Conservation (phyloP, 1,284 basidiomycete species). For the Apiotrichum gracile region DNA sequence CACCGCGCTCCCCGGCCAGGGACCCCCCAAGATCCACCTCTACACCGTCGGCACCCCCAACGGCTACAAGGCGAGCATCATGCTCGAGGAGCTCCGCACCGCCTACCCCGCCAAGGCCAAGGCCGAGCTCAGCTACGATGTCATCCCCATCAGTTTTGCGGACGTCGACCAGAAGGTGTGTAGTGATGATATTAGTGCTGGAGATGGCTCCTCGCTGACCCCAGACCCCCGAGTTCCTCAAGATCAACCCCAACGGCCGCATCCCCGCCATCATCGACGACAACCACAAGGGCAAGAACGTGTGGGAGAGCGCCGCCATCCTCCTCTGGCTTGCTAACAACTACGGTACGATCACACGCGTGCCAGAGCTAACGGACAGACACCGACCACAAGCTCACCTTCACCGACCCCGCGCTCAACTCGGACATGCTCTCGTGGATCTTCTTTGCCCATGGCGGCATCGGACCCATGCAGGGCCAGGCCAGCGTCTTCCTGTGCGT, state of each 20-base stretch:
- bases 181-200: neutral
- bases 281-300: constrained; percentile 50
- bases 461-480: constrained; percentile 44
- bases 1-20: neutral
- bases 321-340: constrained; percentile 59
- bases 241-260: constrained; percentile 61
- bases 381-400: constrained; percentile 54
- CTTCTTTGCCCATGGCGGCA: constrained; percentile 56
- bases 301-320: constrained; percentile 65
- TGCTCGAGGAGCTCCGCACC: constrained; percentile 63
- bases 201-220: neutral
- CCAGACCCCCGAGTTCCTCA: constrained; percentile 56
- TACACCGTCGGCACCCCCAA: constrained; percentile 63
- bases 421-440: constrained; percentile 70
- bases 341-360: constrained; percentile 43
- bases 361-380: constrained; percentile 16
- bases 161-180: constrained; percentile 50
- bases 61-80: constrained; percentile 55
- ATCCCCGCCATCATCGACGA: constrained; percentile 53
- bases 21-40: constrained; percentile 50
- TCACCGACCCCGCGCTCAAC: constrained; percentile 48
- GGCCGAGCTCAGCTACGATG: constrained; percentile 57
- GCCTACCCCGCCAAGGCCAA: constrained; percentile 48
- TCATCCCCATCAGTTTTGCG: constrained; percentile 26
- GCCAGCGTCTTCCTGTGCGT: neutral